These are phyloP conservation scores for Leccinum variabile DNA, from an alignment of 1,284 basidiomycete species.

Conservation along the genomic window DNA sequence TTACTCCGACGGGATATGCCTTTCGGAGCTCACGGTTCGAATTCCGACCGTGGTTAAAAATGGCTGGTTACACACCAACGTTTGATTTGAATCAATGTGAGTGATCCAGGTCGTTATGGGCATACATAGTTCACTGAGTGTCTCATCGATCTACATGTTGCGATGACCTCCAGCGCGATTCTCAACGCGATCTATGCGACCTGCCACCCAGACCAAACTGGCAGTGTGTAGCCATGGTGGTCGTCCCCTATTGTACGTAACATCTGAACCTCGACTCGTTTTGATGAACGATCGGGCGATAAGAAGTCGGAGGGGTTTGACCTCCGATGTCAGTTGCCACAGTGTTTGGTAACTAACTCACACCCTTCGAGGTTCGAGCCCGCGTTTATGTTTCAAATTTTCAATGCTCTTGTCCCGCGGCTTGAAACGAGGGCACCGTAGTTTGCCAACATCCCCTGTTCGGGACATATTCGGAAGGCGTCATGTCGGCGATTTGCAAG, in stretches of 20 bases:
- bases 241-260: slow-evolving; percentile 1
- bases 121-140: not conserved
- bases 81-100: not conserved
- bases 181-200: not conserved
- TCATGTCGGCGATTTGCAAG: slow-evolving; percentile 22
- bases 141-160: not conserved
- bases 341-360: not conserved
- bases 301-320: slow-evolving; percentile 25
- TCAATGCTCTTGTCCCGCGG: slow-evolving; percentile 1
- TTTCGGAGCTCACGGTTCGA: not conserved
- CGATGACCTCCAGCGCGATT: no score
- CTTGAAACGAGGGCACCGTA: slow-evolving; percentile 10
- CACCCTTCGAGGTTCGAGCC: not conserved
- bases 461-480: slow-evolving; percentile 9
- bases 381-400: not conserved
- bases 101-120: not conserved
- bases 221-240: not conserved
- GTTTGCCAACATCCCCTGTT: not conserved
- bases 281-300: slow-evolving; percentile 14
- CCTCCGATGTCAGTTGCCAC: slow-evolving; percentile 25
- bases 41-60: not conserved
- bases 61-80: not conserved
- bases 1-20: not conserved
- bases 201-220: not conserved
- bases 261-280: slow-evolving; percentile 2